A percentile compares a stretch with the other conserved stretches of the same genome.
Evolutionary conservation across 352 stramenopile genomes (phyloP).

Genomic region (Pythium sp.): DNA sequence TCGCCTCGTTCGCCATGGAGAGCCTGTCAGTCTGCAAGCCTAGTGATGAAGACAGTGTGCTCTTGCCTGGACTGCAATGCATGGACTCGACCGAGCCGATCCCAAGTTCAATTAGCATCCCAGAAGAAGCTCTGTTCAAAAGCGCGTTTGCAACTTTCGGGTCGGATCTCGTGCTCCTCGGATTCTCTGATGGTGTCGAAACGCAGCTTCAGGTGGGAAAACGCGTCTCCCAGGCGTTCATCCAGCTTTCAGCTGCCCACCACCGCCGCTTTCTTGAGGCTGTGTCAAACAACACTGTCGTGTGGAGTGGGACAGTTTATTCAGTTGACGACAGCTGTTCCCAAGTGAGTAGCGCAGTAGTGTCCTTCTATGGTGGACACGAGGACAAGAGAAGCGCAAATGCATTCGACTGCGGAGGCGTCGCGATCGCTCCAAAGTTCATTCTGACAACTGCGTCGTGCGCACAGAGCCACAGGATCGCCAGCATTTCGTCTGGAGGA

Average conservation of each 20-base stretch:
- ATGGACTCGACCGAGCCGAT: background rate
- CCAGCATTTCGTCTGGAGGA: background rate
- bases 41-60: background rate
- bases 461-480: background rate
- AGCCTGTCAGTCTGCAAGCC: background rate
- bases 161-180: background rate
- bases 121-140: background rate
- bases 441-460: constrained; percentile 2
- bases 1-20: constrained; percentile 3
- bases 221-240: background rate
- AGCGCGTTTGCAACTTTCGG: background rate
- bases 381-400: background rate
- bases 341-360: background rate
- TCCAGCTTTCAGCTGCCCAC: background rate
- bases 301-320: background rate
- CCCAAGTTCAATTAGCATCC: background rate
- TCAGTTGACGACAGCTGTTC: background rate
- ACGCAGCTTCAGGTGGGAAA: background rate
- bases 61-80: background rate
- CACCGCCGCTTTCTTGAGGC: constrained; percentile 4
- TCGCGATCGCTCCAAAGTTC: constrained; percentile 4
- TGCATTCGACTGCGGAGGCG: background rate
- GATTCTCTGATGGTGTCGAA: background rate
- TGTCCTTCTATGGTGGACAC: constrained; percentile 3
- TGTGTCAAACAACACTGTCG: background rate